phyloP scores from a whole-genome alignment of 805 yeast species.

The Candida lessepsii region DNA sequence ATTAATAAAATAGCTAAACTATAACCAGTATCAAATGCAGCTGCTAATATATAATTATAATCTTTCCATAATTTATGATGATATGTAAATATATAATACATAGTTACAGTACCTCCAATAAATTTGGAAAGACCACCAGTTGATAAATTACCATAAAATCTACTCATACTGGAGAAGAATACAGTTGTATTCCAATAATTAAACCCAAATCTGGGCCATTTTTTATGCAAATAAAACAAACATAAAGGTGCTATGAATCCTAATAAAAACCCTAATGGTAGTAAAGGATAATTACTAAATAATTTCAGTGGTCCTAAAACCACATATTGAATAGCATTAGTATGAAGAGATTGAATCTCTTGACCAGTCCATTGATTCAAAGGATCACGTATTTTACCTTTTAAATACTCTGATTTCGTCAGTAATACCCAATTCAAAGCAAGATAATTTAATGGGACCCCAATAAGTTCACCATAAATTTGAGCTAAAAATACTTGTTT shows the following conservation, averaged over 20 bases:
- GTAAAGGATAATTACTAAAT: conserved; percentile 39
- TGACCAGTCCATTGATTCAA: conserved; percentile 56
- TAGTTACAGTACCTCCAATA: conserved; percentile 47
- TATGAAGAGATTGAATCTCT: conserved; percentile 37
- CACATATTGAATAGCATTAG: conserved; percentile 53
- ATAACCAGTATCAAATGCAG: conserved; percentile 52
- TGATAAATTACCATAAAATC: conserved; percentile 49
- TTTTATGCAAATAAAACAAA: conserved; percentile 28
- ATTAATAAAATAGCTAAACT: conserved; percentile 41
- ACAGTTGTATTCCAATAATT: conserved; percentile 48
- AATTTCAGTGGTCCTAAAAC: conserved; percentile 47
- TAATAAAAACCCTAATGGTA: conserved; percentile 45
- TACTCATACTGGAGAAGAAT: conserved; percentile 46
- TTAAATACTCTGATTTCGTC: conserved; percentile 37
- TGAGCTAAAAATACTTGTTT: conserved; percentile 50
- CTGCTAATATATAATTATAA: conserved; percentile 49
- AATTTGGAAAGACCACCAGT: conserved; percentile 49
- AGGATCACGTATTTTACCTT: conserved; percentile 39
- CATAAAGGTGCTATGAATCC: conserved; percentile 40
- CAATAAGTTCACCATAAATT: conserved; percentile 50
- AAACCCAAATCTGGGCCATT: conserved; percentile 25
- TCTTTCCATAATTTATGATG: conserved; percentile 39
- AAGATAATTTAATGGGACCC: conserved; percentile 51
- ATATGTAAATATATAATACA: conserved; percentile 44
- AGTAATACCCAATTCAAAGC: conserved; percentile 48